These are phyloP conservation scores for Sporothrix pseudoabietina DNA, from an alignment of 2,329 filamentous ascomycete genomes.

Conservation along the genomic window DNA sequence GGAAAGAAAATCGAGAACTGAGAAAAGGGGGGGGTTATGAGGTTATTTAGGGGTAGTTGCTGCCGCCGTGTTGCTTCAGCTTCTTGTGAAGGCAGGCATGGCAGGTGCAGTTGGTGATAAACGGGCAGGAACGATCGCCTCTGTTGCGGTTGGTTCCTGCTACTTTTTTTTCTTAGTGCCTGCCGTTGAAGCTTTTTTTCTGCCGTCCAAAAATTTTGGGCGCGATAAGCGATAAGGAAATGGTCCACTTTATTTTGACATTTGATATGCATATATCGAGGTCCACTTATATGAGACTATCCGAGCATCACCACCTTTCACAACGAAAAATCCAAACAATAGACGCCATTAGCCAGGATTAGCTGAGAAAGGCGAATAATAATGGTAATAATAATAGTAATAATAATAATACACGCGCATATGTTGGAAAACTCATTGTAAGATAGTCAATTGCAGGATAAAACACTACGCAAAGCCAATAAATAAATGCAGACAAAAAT, in stretches of 20 bases:
- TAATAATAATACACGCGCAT: background rate
- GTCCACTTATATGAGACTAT: background rate
- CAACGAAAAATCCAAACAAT: too few species aligned
- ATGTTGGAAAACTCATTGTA: background rate
- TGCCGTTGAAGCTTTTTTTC: conserved; percentile 30
- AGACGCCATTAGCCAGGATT: too few species aligned
- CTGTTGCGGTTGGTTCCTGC: conserved; percentile 3
- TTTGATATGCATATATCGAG: background rate
- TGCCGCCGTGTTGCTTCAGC: conserved; percentile 9
- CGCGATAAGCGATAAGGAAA: conserved; percentile 31
- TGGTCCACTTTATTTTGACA: conserved; percentile 8
- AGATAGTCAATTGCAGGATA: conserved; percentile 18
- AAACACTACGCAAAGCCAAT: conserved; percentile 13
- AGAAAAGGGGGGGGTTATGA: background rate
- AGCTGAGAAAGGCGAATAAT: too few species aligned
- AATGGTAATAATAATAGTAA: too few species aligned
- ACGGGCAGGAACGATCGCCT: conserved; percentile 19
- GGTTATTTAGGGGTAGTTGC: conserved; percentile 15
- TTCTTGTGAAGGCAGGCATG: conserved; percentile 12
- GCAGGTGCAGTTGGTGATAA: conserved; percentile 18
- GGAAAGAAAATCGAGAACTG: background rate
- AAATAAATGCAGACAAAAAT: conserved; percentile 6
- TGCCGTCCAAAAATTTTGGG: conserved; percentile 34
- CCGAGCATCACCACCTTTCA: background rate
- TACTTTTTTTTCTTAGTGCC: conserved; percentile 21